Evolutionary conservation across 2,329 filamentous ascomycete genomes (phyloP).

Genomic region (Dactylonectria estremocensis): DNA sequence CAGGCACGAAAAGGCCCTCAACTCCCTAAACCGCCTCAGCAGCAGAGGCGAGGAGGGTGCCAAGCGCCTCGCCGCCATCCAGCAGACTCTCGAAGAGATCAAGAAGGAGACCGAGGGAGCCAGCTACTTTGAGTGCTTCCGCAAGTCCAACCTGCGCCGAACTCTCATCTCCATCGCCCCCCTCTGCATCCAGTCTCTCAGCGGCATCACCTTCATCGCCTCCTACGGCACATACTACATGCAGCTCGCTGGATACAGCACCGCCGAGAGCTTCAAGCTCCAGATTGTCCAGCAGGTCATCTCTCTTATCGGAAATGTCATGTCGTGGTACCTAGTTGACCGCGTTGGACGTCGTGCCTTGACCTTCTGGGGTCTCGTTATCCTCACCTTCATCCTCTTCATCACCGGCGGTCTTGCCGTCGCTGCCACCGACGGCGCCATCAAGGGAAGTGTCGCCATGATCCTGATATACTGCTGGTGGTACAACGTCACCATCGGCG

Average conservation of each 20-base stretch:
- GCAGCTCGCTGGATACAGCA: constrained; percentile 59
- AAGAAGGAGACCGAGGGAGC: constrained; percentile 54
- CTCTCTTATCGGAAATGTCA: constrained; percentile 58
- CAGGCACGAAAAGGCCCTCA: constrained; percentile 53
- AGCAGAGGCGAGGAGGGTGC: constrained; percentile 45
- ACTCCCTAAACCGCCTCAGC: constrained; percentile 54
- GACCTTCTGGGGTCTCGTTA: constrained; percentile 53
- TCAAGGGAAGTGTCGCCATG: constrained; percentile 52
- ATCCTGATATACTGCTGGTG: constrained; percentile 57
- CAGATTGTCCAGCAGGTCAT: constrained; percentile 58
- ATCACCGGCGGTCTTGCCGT: constrained; percentile 55
- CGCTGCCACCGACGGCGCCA: constrained; percentile 28
- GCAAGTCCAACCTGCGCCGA: constrained; percentile 55
- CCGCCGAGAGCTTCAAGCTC: constrained; percentile 54
- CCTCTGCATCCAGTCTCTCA: constrained; percentile 53
- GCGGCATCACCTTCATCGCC: constrained; percentile 54
- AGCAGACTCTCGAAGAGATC: constrained; percentile 53
- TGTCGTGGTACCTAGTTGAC: constrained; percentile 58
- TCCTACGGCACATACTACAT: constrained; percentile 61
- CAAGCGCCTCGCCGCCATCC: constrained; percentile 49
- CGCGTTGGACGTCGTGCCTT: constrained; percentile 54
- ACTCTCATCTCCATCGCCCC: constrained; percentile 58
- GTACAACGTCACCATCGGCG: constrained; percentile 59
- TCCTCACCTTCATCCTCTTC: constrained; percentile 55
- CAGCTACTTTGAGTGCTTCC: constrained; percentile 59